Evolutionary conservation across 371 early-diverging fungal genomes (phyloP).

Genomic region (Rhizopus sp.): DNA sequence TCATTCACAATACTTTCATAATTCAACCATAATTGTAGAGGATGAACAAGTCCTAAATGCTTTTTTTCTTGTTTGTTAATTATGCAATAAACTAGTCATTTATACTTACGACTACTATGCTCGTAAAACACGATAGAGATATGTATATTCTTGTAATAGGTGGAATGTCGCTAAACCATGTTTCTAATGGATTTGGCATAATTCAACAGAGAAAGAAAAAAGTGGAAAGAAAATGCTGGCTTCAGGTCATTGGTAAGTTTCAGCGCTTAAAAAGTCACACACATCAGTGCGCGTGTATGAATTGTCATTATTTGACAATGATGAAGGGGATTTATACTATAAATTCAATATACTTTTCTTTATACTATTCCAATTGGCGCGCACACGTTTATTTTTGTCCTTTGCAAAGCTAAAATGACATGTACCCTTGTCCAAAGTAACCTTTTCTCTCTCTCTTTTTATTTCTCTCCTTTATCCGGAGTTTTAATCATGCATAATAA

Average conservation of each 20-base stretch:
- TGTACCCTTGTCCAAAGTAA: no score
- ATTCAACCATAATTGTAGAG: constrained; percentile 81
- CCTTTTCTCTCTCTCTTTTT: no score
- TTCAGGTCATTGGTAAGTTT: background rate
- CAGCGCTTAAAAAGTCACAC: background rate
- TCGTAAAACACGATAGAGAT: constrained; percentile 74
- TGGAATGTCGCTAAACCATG: constrained; percentile 93
- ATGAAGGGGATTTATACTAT: no score
- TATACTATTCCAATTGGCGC: no score
- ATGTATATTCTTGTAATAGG: constrained; percentile 83
- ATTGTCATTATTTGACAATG: no score
- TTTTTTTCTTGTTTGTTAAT: constrained; percentile 6
- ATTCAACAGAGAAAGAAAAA: constrained; percentile 2
- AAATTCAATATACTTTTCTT: no score
- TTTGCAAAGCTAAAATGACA: no score
- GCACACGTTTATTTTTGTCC: no score
- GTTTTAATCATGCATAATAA: no score
- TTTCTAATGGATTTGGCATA: constrained; percentile 75
- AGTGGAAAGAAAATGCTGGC: constrained; percentile 3
- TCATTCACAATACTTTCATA: constrained; percentile 66
- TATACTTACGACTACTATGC: constrained; percentile 74
- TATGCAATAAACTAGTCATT: background rate
- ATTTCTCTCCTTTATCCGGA: no score
- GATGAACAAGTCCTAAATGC: constrained; percentile 73
- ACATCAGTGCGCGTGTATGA: no score